Evolutionary conservation across 176 grass and related monocot genomes (phyloP).

Genomic region (Pontederia crassipes): DNA sequence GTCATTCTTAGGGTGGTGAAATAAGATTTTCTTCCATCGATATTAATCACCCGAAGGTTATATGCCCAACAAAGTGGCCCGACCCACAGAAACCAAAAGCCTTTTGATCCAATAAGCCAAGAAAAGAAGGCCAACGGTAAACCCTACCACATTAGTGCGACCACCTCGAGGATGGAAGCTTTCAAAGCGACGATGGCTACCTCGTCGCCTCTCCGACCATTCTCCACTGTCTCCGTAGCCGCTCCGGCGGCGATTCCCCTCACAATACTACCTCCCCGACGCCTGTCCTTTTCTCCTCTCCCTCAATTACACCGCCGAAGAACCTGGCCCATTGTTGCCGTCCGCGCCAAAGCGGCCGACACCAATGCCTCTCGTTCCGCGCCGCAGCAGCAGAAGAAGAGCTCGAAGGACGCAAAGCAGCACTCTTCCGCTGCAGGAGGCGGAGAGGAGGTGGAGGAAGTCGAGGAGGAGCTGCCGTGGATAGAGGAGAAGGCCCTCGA

Average conservation of each 20-base stretch:
- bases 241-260: background rate
- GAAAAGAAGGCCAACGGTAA: no score
- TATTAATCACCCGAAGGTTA: no score
- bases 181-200: background rate
- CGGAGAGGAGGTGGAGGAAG: slow-evolving; percentile 52
- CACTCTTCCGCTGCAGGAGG: background rate
- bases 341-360: slow-evolving; percentile 23
- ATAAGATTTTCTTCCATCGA: no score
- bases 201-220: slow-evolving; percentile 21
- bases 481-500: slow-evolving; percentile 97
- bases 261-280: slow-evolving; percentile 4
- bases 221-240: slow-evolving; percentile 16
- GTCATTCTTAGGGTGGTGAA: no score
- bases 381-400: slow-evolving; percentile 28
- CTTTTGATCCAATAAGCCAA: no score
- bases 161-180: no score
- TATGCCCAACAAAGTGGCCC: no score
- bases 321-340: slow-evolving; percentile 20
- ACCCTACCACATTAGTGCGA: no score
- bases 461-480: slow-evolving; percentile 94
- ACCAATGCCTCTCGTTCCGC: background rate
- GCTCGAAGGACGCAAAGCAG: slow-evolving; percentile 16
- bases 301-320: background rate
- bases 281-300: background rate
- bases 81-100: no score